Base-by-base conservation (phyloP, 345 rosid species). In the Aethionema arabicum region DNA sequence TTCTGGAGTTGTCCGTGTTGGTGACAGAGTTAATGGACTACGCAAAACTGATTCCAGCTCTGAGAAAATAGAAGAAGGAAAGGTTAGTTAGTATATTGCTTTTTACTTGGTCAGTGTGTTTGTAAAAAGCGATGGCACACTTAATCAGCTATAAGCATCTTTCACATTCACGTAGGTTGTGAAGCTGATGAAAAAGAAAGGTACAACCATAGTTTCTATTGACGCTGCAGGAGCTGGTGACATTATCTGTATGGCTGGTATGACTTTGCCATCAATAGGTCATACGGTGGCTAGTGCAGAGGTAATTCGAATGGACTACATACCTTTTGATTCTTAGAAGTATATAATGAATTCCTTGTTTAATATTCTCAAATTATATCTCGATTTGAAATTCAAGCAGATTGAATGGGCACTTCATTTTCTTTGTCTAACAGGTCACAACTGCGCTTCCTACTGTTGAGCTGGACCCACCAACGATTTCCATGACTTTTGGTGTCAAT, bases 181-280 rank as follows among this genome's bases (percentile, higher is more conserved):
- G 58, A 93, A 90, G 90, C 78, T 93, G 61, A 87, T 93, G 99
- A 93, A 90, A 74, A 93, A 93, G 90, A 90, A 82, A 81, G 99
- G 99, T 8, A 93, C 97, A 57, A 70, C 78, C 74, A 80, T 85
- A 69, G 83, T 73, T 77, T 77, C 79, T 13, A 87, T 85, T 73
- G 99, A 90, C 45, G 70, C 78, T 44, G 97, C 96, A 0, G 99
- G 97, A 69, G 97, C 99, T 40, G 99, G 99, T 61, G 99, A 93
- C 73, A 90, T 93, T 3, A 77, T 93, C 69, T 93, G 95, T 15
- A 74, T 93, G 80, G 95, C 99, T 56, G 97, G 99, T 78, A 59
- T 93, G 83, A 40, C 84, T 56, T 62, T 50, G 58, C 97, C 99
- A 72, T 77, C 96, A 42, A 93, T 93, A 55, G 99, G 99, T 70